These are phyloP conservation scores for Pseudocercospora eumusae DNA, from an alignment of 2,329 filamentous ascomycete species.

Conservation along the genomic window DNA sequence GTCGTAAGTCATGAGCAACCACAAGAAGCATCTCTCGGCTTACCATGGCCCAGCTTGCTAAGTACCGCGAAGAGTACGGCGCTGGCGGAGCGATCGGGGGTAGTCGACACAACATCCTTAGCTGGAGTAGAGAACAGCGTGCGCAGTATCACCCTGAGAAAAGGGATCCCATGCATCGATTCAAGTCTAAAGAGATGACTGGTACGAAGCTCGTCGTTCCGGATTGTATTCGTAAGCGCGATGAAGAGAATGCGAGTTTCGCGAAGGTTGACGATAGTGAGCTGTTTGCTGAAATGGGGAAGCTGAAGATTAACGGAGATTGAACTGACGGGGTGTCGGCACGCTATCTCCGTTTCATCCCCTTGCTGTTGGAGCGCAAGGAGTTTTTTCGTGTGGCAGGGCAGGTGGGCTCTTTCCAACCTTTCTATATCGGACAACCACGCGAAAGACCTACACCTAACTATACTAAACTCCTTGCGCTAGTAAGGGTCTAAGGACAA, in stretches of 20 bases:
- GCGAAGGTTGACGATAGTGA: neutral
- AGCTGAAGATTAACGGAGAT: neutral
- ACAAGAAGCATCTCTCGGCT: neutral
- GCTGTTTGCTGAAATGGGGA: neutral
- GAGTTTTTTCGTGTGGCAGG: too few species aligned
- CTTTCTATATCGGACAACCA: too few species aligned
- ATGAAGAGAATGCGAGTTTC: neutral
- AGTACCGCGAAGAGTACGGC: neutral
- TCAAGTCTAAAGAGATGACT: slow-evolving; percentile 1
- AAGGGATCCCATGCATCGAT: slow-evolving; percentile 4
- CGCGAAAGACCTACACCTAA: too few species aligned
- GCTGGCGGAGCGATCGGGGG: slow-evolving; percentile 18
- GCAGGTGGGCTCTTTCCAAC: too few species aligned
- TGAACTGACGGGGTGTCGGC: neutral
- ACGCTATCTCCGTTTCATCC: too few species aligned
- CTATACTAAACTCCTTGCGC: too few species aligned
- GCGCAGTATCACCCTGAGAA: slow-evolving; percentile 10
- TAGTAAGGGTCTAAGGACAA: too few species aligned
- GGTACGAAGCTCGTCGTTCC: slow-evolving; percentile 1
- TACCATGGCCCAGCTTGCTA: neutral
- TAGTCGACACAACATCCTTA: slow-evolving; percentile 20
- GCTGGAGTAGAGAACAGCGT: slow-evolving; percentile 19
- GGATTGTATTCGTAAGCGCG: neutral
- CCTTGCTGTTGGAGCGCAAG: too few species aligned
- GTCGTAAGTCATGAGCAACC: neutral